Conservation (phyloP, 139 green algal genomes). For the Micractinium sp. region DNA sequence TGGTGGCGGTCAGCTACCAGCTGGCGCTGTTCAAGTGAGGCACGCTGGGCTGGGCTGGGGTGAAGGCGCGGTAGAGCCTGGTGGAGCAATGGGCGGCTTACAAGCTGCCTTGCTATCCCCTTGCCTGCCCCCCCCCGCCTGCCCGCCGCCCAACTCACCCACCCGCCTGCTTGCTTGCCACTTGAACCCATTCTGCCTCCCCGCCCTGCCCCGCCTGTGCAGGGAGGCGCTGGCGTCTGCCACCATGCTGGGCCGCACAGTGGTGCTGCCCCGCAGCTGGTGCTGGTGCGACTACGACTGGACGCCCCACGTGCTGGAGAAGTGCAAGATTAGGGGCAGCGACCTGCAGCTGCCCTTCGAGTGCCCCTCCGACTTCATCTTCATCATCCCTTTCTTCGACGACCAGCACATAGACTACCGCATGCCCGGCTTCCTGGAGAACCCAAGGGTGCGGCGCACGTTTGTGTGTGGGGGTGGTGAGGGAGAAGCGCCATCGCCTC, state of each 20-base stretch:
- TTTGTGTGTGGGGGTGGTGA: neutral
- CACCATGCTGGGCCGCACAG: slow-evolving; percentile 1
- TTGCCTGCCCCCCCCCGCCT: too few relatives aligned
- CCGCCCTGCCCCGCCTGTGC: neutral
- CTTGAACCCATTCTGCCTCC: too few relatives aligned
- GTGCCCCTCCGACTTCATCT: slow-evolving; percentile 27
- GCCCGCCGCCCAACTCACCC: neutral
- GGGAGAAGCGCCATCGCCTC: too few relatives aligned
- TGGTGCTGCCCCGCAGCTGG: slow-evolving; percentile 20
- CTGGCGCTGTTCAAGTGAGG: slow-evolving; percentile 21
- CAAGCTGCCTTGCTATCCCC: too few relatives aligned
- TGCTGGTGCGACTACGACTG: neutral
- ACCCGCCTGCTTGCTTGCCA: too few relatives aligned
- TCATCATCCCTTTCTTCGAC: slow-evolving; percentile 6
- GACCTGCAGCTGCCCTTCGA: slow-evolving; percentile 16
- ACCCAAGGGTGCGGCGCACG: neutral
- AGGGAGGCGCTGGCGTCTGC: slow-evolving; percentile 28
- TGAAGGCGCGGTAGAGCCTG: neutral
- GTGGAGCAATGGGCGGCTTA: neutral
- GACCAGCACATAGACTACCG: neutral
- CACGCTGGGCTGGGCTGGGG: neutral
- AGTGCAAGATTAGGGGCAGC: slow-evolving; percentile 11
- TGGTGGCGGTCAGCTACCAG: slow-evolving; percentile 28
- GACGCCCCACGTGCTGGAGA: slow-evolving; percentile 16
- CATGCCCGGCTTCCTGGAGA: slow-evolving; percentile 8